Evolutionary conservation across 129 eudicot species (phyloP), one percentile per base, ranked within the genome.

Genomic region (Lactuca saligna): DNA sequence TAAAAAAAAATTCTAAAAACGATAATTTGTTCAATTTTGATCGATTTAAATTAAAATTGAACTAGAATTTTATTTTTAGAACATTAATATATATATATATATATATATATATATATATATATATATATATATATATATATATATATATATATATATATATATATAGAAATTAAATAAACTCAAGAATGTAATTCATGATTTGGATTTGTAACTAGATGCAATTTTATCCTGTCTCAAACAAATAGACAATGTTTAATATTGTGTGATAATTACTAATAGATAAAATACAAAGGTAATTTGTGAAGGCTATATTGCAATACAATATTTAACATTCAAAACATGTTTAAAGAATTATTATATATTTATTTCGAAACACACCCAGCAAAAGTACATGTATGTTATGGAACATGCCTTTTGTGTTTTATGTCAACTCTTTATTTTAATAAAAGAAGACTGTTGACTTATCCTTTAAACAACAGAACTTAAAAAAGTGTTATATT

Each of bases 301-400:
- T 46, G 12, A 12, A 46, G 12, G 15, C 51, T 11, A 46, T 46
- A 46, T 12, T 46, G 51, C n/a, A 46, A 46, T 10, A 46, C 51
- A 46, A 46, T 53, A 53, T n/a, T 15, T n/a, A 53, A 17, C 57
- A 53, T 53, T 31, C 31, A 53, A 53, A 53, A 53, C 57, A 53
- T 53, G 57, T 53, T 53, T n/a, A 5, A n/a, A 50, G 17, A 14
- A 15, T 46, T 17, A 53, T 53, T 16, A n/a, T 17, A 14, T 53
- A 2, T 14, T n/a, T 53, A n/a, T 8, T 53, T 53, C 15, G 0
- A 17, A 53, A 53, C 15, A 46, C 51, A n/a, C 9, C 57, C 17
- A 14, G 15, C 57, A 53, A 53, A 53, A 53, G 57, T 53, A 53
- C 57, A 53, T 14, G 17, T 53, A 53, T 53, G 20, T 4, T 53